Conservation (phyloP, 2,329 filamentous ascomycete genomes). For the Colletotrichum spinosum region DNA sequence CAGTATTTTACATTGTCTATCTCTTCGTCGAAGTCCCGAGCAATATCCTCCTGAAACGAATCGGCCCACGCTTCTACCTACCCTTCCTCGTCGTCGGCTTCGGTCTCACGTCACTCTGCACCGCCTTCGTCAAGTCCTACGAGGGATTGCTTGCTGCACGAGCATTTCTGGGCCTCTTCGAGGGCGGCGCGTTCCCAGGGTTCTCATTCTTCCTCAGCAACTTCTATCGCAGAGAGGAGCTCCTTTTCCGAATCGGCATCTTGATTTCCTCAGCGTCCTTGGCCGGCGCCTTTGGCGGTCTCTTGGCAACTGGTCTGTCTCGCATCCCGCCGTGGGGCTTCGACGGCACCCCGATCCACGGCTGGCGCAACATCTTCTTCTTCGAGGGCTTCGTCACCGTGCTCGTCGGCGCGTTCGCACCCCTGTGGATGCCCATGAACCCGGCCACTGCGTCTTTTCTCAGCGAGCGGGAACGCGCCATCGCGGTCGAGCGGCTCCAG, state of each 20-base stretch:
- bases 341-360: conserved; percentile 55
- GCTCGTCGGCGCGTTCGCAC: conserved; percentile 58
- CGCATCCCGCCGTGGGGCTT: conserved; percentile 65
- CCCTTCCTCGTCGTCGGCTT: conserved; percentile 66
- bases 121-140: conserved; percentile 63
- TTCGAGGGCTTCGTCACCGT: conserved; percentile 70
- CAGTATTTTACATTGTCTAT: conserved; percentile 70
- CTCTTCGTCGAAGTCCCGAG: conserved; percentile 66
- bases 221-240: conserved; percentile 68
- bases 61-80: conserved; percentile 65
- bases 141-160: conserved; percentile 59
- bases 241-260: conserved; percentile 66
- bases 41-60: conserved; percentile 65
- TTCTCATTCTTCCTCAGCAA: conserved; percentile 67
- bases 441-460: conserved; percentile 62
- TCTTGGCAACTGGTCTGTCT: conserved; percentile 64
- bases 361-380: conserved; percentile 72
- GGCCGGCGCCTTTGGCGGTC: conserved; percentile 68
- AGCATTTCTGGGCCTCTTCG: conserved; percentile 64
- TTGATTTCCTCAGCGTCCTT: conserved; percentile 66
- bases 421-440: conserved; percentile 63
- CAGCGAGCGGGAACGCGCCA: conserved; percentile 63
- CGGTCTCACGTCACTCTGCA: conserved; percentile 65
- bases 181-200: conserved; percentile 69
- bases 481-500: conserved; percentile 63